phyloP scores from a whole-genome alignment of 1,139 yeast species.

The Sugiyamaella castrensis region DNA sequence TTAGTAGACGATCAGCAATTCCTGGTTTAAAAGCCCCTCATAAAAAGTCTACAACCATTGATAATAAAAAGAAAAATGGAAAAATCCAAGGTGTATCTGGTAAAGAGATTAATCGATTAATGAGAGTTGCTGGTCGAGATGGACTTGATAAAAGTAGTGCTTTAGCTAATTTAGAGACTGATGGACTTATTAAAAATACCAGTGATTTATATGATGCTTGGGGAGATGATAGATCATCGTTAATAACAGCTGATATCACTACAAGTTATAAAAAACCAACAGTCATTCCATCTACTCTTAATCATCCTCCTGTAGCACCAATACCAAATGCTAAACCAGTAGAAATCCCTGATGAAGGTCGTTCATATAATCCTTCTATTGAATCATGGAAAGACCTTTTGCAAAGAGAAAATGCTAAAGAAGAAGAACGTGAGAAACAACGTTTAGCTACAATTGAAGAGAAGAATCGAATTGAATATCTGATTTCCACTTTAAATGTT shows the following conservation, averaged over 20 bases:
- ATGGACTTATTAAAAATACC: constrained; percentile 51
- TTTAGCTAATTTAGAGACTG: constrained; percentile 54
- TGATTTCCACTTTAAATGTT: constrained; percentile 53
- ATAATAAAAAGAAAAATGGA: constrained; percentile 38
- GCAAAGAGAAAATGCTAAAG: constrained; percentile 61
- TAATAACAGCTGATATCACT: neutral
- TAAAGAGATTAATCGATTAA: constrained; percentile 63
- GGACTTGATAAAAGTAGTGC: constrained; percentile 48
- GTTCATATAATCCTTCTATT: constrained; percentile 87
- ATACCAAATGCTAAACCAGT: constrained; percentile 42
- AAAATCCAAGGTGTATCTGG: constrained; percentile 63
- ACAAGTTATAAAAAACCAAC: constrained; percentile 17
- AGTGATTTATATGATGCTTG: constrained; percentile 59
- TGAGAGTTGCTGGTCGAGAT: constrained; percentile 76
- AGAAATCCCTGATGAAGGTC: constrained; percentile 72
- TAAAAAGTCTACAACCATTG: constrained; percentile 37
- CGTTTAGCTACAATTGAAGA: constrained; percentile 58
- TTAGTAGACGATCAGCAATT: constrained; percentile 74
- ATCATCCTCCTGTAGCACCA: constrained; percentile 50
- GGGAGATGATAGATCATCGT: constrained; percentile 41
- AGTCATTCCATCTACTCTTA: constrained; percentile 45
- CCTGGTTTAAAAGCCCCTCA: constrained; percentile 54
- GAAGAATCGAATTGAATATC: constrained; percentile 57
- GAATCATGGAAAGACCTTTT: constrained; percentile 79
- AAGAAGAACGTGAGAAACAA: constrained; percentile 63